Base-by-base conservation (phyloP, 768 basidiomycete genomes). In the Gloeophyllum trabeum region DNA sequence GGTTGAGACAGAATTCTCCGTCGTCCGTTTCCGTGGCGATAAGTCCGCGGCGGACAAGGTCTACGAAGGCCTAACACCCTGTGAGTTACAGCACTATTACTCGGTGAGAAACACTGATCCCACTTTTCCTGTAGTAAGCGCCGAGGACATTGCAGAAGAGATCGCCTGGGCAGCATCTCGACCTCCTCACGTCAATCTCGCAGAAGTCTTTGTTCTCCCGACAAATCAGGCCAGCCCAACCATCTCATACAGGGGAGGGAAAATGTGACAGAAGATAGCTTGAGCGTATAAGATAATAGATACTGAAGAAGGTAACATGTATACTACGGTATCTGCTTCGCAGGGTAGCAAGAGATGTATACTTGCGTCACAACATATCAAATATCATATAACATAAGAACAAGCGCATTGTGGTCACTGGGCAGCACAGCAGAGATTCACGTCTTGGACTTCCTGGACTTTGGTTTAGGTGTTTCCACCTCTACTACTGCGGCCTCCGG, bases 121-220 rank as follows among this genome's bases (percentile, higher is more conserved):
- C 26, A 40, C 35, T 38, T 36, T 20, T 7, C 14, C 20, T 39
- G 24, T 53, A 92, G 87, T 94, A 59, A 71, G 74, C 4, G 79
- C 81, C 5, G 71, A 81, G 46, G 92, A 97, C 55, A 83, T 97
- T 36, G 96, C 96, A 1, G 96, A 99, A 58, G 92, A 98, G 61
- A 93, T 99, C 54, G 91, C 94, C 16, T 99, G 94, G 94, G 81
- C 81, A 12, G 94, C 96, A 16, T 72, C 85, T 7, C 80, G 93
- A 32, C 93, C 93, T 7, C 70, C 86, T 30, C 93, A 94, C 54
- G 88, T 97, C 35, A 92, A 97, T 56, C 71, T 97, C 34, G 90
- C 88, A 1, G 83, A 91, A 54, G 61, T 86, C 7, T 74, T 76
- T 43, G 70, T 89, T 35, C 74, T 87, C 50, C 86, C 86, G 2